phyloP scores from a whole-genome alignment of 768 basidiomycete species.

The Mycena kentingensis region DNA sequence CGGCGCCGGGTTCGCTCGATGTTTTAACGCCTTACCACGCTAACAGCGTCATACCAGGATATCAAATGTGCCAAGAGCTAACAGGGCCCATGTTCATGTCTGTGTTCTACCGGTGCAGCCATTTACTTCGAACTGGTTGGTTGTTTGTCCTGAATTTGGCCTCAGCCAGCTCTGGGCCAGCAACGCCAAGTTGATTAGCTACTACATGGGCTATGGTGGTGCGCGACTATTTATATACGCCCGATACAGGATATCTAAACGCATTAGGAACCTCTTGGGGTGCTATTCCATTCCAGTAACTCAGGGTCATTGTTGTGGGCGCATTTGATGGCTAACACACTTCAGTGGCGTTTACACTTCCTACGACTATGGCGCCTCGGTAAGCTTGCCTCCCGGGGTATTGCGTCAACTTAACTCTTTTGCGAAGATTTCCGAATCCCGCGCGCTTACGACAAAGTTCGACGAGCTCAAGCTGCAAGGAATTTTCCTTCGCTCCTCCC shows the following conservation, averaged over 20 bases:
- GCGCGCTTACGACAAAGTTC: constrained; percentile 67
- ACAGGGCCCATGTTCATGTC: constrained; percentile 76
- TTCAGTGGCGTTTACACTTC: constrained; percentile 36
- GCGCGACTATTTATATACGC: constrained; percentile 8
- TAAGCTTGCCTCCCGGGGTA: constrained; percentile 20
- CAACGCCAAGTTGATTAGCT: constrained; percentile 80
- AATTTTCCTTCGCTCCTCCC: constrained; percentile 76
- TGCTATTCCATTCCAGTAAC: constrained; percentile 74
- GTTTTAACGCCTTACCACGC: neutral
- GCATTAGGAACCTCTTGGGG: constrained; percentile 78
- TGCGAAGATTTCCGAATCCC: constrained; percentile 62
- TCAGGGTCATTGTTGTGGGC: constrained; percentile 23
- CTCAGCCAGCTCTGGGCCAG: constrained; percentile 76
- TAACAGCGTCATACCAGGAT: constrained; percentile 52
- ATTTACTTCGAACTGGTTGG: too few relatives aligned
- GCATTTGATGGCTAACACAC: neutral
- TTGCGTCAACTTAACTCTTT: neutral
- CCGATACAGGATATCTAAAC: neutral
- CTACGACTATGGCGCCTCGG: constrained; percentile 80
- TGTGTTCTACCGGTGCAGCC: constrained; percentile 84
- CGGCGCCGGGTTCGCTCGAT: constrained; percentile 54
- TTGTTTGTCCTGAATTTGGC: too few relatives aligned
- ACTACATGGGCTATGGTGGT: constrained; percentile 89
- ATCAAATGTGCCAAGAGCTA: constrained; percentile 61
- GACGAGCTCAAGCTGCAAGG: constrained; percentile 78